Evolutionary conservation across 805 yeast species (phyloP).

Genomic region (Deakozyma indianensis): DNA sequence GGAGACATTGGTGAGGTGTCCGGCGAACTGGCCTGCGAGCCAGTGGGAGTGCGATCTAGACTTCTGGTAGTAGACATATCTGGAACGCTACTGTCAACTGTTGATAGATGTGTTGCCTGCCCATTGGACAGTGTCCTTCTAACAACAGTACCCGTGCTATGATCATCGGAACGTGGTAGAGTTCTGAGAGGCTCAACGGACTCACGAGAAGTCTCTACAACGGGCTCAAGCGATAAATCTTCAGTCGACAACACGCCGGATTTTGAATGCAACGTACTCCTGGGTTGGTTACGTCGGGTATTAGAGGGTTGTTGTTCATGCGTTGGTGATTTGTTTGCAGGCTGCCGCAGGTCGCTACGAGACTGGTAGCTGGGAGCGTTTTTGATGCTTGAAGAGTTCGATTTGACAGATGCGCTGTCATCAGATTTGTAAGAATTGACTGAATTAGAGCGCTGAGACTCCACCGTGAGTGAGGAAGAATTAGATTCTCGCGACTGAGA

Average conservation of each 20-base stretch:
- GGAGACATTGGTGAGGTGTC: constrained; percentile 1
- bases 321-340: neutral
- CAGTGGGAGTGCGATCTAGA: neutral
- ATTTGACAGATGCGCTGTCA: neutral
- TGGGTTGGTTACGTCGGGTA: too few species aligned
- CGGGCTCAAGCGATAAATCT: too few species aligned
- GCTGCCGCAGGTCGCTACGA: neutral
- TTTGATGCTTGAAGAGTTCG: neutral
- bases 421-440: neutral
- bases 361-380: neutral
- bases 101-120: neutral
- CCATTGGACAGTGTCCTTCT: neutral
- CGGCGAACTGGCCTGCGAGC: neutral
- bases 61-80: neutral
- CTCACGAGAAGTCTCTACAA: neutral
- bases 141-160: neutral
- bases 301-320: neutral
- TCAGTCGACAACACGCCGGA: too few species aligned
- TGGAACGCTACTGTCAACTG: neutral
- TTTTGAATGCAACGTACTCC: too few species aligned
- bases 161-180: too few species aligned
- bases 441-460: neutral
- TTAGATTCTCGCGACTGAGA: neutral
- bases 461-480: neutral
- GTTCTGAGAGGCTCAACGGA: neutral